Evolutionary conservation across 1,284 basidiomycete genomes (phyloP).

Genomic region (Rhizopogon parksii): DNA sequence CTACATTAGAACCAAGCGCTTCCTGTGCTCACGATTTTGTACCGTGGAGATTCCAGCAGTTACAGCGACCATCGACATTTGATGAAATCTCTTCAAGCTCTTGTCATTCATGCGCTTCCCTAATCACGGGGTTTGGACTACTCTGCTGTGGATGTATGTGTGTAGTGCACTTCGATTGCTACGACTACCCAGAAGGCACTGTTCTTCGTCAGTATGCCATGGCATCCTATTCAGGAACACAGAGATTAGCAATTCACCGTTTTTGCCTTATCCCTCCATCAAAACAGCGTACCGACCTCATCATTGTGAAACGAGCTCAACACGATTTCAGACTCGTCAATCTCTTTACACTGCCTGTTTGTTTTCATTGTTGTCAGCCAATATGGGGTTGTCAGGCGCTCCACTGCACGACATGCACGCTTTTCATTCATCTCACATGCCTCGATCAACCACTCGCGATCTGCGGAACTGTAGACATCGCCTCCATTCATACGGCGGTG

Average conservation of each 20-base stretch:
- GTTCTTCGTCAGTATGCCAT: conserved; percentile 46
- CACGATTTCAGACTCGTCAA: conserved; percentile 56
- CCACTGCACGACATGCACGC: conserved; percentile 55
- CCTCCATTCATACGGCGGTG: conserved; percentile 46
- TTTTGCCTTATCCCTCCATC: conserved; percentile 46
- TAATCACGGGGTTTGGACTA: conserved; percentile 54
- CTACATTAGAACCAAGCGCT: neutral
- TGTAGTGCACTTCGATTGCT: conserved; percentile 65
- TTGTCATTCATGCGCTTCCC: conserved; percentile 48
- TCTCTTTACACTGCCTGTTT: conserved; percentile 66
- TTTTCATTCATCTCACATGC: conserved; percentile 58
- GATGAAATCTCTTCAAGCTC: conserved; percentile 34
- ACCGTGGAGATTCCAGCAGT: conserved; percentile 51
- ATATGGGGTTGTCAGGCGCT: conserved; percentile 73
- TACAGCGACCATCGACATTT: conserved; percentile 25
- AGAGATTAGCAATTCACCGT: conserved; percentile 53
- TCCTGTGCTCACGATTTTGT: conserved; percentile 54
- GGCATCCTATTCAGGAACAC: conserved; percentile 36
- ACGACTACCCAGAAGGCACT: conserved; percentile 61
- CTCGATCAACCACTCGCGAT: conserved; percentile 27
- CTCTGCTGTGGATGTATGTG: conserved; percentile 61
- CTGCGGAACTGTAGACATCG: conserved; percentile 35
- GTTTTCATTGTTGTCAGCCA: conserved; percentile 58
- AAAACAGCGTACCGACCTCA: conserved; percentile 23
- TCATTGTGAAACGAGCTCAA: conserved; percentile 24